Conservation (phyloP, 2,329 filamentous ascomycete genomes). For the Fusarium sp. region DNA sequence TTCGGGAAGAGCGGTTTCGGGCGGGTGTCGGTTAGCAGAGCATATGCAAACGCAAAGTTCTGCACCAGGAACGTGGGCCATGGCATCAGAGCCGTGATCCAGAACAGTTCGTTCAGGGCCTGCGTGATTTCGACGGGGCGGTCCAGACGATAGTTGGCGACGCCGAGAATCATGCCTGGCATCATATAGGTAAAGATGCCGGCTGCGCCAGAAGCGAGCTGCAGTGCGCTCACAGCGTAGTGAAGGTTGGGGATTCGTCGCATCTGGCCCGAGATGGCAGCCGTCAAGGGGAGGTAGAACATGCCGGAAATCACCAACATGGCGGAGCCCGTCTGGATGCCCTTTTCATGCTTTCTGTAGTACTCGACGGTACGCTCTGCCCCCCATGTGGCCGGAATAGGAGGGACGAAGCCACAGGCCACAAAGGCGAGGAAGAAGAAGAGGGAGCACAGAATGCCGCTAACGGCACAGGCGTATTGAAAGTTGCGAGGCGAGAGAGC, state of each 20-base stretch:
- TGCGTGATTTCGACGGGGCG: background rate
- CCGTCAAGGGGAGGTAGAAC: background rate
- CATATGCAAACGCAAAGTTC: background rate
- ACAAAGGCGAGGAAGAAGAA: background rate
- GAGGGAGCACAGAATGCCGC: background rate
- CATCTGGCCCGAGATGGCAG: constrained; percentile 7
- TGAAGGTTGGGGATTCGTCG: constrained; percentile 7
- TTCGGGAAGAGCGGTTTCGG: background rate
- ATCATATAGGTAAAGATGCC: background rate
- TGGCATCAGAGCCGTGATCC: background rate
- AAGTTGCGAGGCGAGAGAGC: too few species aligned
- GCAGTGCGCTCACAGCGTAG: background rate
- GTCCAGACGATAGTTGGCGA: background rate
- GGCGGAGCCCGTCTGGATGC: constrained; percentile 6
- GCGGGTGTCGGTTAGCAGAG: background rate
- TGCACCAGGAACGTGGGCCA: background rate
- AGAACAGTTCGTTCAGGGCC: constrained; percentile 4
- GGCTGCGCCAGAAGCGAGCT: background rate
- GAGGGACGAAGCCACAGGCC: background rate
- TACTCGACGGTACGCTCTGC: constrained; percentile 9
- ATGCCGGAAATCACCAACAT: background rate
- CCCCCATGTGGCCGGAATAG: background rate
- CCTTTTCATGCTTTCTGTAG: constrained; percentile 6
- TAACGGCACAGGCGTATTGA: background rate
- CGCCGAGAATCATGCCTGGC: background rate